Base-by-base conservation (phyloP, 2,329 filamentous ascomycete species). In the Aspergillus sp. region DNA sequence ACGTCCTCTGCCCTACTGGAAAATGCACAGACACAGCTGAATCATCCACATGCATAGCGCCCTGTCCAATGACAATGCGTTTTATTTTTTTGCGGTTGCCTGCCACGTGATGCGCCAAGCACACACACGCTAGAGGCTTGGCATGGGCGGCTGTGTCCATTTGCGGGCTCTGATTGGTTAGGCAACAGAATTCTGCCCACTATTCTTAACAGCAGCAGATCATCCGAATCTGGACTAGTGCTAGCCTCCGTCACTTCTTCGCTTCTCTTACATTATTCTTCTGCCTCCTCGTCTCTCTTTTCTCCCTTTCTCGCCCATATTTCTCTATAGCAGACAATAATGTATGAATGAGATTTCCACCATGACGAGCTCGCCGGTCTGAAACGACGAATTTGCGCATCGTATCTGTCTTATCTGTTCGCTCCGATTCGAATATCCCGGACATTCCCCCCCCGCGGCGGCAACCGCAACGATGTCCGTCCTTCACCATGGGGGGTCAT, bases 401-500 rank as follows among this genome's bases (percentile, higher is more conserved):
- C 45, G 19, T 41, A 38, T 43, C 43, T 6, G 6, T 39, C 9
- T 39, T 12, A 7, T 39, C 17, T 39, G 7, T 20, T 20, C 10
- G n/a, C 15, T 9, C 15, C 15, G 15, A 17, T 13, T 20, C 32
- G 22, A 44, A 5, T 38, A 35, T 45, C 48, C 49, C 50, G 51
- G 54, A 54, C 50, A 50, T 49, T 43, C 48, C 32, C 32, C 10
- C 32, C n/a, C n/a, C n/a, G n/a, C n/a, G n/a, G n/a, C n/a, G n/a
- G 23, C 30, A 17, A 20, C 30, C 56, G 59, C 59, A 56, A 68
- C 57, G 53, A 74, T 74, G 72, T 74, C 72, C 55, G 69, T 73
- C 52, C 65, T 74, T 51, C 68, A 68, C 50, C 69, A 71, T 59
- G 70, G 68, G 59, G 67, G 66, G 30, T 63, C 66, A 27, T 71